phyloP scores from a whole-genome alignment of 768 basidiomycete genomes.

The Crepidotus variabilis region DNA sequence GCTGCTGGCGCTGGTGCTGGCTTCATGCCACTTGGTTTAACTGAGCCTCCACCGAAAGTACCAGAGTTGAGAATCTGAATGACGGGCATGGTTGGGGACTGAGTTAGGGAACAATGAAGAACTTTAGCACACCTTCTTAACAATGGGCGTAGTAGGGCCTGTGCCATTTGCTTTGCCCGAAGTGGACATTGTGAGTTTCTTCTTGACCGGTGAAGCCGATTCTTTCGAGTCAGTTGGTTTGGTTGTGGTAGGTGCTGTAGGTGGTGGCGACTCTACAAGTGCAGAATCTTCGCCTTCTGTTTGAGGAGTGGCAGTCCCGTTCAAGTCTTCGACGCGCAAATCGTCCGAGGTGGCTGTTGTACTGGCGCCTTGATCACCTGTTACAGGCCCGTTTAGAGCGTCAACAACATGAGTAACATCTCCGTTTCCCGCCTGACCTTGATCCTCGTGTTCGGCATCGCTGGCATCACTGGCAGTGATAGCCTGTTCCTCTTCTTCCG shows the following conservation, averaged over 20 bases:
- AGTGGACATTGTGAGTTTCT: slow-evolving; percentile 30
- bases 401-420: background rate
- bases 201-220: slow-evolving; percentile 25
- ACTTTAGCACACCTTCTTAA: slow-evolving; percentile 57
- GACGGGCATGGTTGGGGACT: slow-evolving; percentile 3
- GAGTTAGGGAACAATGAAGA: slow-evolving; percentile 5
- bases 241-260: slow-evolving; percentile 17
- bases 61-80: slow-evolving; percentile 60
- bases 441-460: slow-evolving; percentile 21
- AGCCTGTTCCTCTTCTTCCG: slow-evolving; percentile 4
- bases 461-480: slow-evolving; percentile 11
- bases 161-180: slow-evolving; percentile 39
- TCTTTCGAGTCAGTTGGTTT: slow-evolving; percentile 13
- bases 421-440: slow-evolving; percentile 17
- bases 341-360: slow-evolving; percentile 11
- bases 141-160: slow-evolving; percentile 48
- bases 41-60: slow-evolving; percentile 57
- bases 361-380: slow-evolving; percentile 19
- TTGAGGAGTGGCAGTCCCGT: slow-evolving; percentile 3
- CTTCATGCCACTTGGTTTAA: slow-evolving; percentile 41
- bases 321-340: slow-evolving; percentile 6
- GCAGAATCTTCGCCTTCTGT: slow-evolving; percentile 12
- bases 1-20: slow-evolving; percentile 25
- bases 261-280: slow-evolving; percentile 14
- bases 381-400: slow-evolving; percentile 12